phyloP scores from a whole-genome alignment of 768 basidiomycete species.

The Leccinellum luteum region DNA sequence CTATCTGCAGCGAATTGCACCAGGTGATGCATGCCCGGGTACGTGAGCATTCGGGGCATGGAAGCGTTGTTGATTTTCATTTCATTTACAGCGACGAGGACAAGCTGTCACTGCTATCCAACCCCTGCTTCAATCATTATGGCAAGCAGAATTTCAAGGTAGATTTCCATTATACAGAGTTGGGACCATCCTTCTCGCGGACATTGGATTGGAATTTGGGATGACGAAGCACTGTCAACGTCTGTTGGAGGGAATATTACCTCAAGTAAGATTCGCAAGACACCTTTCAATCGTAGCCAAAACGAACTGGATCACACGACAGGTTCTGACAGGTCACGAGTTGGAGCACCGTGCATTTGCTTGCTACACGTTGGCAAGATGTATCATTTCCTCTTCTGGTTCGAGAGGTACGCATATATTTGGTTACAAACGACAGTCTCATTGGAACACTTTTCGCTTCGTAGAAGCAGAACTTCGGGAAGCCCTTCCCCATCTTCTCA shows the following conservation, averaged over 20 bases:
- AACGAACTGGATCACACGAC: neutral
- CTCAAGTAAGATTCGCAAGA: constrained; percentile 52
- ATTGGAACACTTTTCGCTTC: constrained; percentile 14
- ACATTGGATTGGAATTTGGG: constrained; percentile 73
- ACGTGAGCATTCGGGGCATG: constrained; percentile 26
- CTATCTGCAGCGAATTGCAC: constrained; percentile 42
- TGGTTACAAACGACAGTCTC: neutral
- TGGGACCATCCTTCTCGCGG: constrained; percentile 70
- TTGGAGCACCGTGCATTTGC: constrained; percentile 74
- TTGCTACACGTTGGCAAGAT: constrained; percentile 71
- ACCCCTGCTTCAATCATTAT: constrained; percentile 65
- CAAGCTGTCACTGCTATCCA: constrained; percentile 64
- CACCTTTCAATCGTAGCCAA: neutral
- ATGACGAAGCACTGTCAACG: constrained; percentile 63
- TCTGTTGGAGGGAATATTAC: constrained; percentile 76
- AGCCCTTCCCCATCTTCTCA: constrained; percentile 58
- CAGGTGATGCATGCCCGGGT: constrained; percentile 42
- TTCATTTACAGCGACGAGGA: constrained; percentile 50
- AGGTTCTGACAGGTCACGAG: constrained; percentile 73
- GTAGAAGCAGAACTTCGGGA: constrained; percentile 43
- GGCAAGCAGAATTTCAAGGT: constrained; percentile 78
- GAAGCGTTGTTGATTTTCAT: constrained; percentile 3
- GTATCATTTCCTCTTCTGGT: constrained; percentile 60
- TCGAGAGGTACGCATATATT: constrained; percentile 38
- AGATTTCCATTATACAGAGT: constrained; percentile 66